Evolutionary conservation across 1,139 yeast genomes (phyloP).

Genomic region (Suhomyces ambrosiae): DNA sequence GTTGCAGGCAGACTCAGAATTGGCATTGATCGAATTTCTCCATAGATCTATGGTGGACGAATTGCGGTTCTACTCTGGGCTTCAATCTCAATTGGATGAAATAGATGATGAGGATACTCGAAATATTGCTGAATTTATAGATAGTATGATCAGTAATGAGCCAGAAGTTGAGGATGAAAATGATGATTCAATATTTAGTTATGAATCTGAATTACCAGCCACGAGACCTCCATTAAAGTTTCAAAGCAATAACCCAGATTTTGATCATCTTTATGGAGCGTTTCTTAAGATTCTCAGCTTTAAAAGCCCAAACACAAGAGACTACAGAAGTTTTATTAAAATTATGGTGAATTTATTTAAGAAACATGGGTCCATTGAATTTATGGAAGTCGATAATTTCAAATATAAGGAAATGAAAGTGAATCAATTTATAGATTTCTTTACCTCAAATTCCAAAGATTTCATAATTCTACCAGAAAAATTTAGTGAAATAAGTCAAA

Average conservation of each 20-base stretch:
- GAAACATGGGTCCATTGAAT: slow-evolving; percentile 24
- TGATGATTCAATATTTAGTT: slow-evolving; percentile 27
- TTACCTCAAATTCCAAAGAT: slow-evolving; percentile 16
- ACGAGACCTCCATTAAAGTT: background rate
- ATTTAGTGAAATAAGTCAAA: slow-evolving; percentile 17
- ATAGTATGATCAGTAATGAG: slow-evolving; percentile 17
- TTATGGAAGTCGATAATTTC: slow-evolving; percentile 26
- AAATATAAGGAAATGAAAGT: slow-evolving; percentile 24
- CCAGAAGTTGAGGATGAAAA: slow-evolving; percentile 6
- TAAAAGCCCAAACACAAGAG: slow-evolving; percentile 9
- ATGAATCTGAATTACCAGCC: slow-evolving; percentile 13
- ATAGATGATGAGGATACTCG: slow-evolving; percentile 29
- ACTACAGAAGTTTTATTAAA: slow-evolving; percentile 16
- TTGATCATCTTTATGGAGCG: slow-evolving; percentile 25
- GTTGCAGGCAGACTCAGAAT: slow-evolving; percentile 26
- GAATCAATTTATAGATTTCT: slow-evolving; percentile 22
- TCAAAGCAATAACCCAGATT: slow-evolving; percentile 13
- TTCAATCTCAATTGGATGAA: slow-evolving; percentile 21
- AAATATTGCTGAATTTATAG: slow-evolving; percentile 26
- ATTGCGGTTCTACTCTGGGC: slow-evolving; percentile 18
- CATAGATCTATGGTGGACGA: slow-evolving; percentile 27
- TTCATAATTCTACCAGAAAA: slow-evolving; percentile 20
- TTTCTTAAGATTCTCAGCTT: slow-evolving; percentile 28
- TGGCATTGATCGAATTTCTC: slow-evolving; percentile 22
- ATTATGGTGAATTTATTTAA: slow-evolving; percentile 31